A percentile compares a stretch with the other conserved stretches of the same genome.
phyloP scores from a whole-genome alignment of 1,139 yeast species.

The Blastobotrys persicus region DNA sequence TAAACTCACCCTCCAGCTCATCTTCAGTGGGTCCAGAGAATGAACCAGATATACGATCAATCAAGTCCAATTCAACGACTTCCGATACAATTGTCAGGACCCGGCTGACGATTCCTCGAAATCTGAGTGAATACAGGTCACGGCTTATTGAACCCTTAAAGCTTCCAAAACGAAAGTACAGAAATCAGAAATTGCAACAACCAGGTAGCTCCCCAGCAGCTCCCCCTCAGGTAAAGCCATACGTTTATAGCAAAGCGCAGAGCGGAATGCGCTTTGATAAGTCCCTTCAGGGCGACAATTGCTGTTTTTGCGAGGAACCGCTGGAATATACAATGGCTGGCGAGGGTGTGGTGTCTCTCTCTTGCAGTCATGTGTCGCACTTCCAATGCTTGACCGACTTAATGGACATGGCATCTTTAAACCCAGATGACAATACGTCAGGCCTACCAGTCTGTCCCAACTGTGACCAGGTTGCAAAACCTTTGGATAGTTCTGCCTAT shows the following conservation, averaged over 20 bases:
- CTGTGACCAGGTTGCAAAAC: slow-evolving; percentile 28
- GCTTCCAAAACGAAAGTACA: slow-evolving; percentile 13
- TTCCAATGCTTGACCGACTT: slow-evolving; percentile 28
- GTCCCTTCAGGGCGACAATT: slow-evolving; percentile 24
- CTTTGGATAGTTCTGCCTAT: slow-evolving; percentile 22
- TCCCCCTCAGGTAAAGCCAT: slow-evolving; percentile 23
- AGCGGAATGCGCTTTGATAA: slow-evolving; percentile 18
- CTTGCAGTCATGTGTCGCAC: slow-evolving; percentile 30
- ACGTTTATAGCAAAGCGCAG: slow-evolving; percentile 15
- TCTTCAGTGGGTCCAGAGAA: neutral
- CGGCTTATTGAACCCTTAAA: slow-evolving; percentile 10
- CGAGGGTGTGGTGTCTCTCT: slow-evolving; percentile 26
- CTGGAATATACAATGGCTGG: slow-evolving; percentile 26
- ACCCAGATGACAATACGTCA: slow-evolving; percentile 15
- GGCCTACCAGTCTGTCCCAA: slow-evolving; percentile 31
- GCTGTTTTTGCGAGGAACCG: slow-evolving; percentile 34
- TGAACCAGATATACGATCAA: neutral
- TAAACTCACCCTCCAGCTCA: neutral
- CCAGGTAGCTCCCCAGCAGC: neutral
- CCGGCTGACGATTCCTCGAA: slow-evolving; percentile 6
- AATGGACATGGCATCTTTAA: slow-evolving; percentile 20
- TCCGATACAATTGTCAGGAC: slow-evolving; percentile 7
- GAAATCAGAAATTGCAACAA: slow-evolving; percentile 7
- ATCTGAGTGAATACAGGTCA: neutral
- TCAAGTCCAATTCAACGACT: neutral